Conservation (phyloP, 352 stramenopile genomes). For the Phytophthora megakarya region DNA sequence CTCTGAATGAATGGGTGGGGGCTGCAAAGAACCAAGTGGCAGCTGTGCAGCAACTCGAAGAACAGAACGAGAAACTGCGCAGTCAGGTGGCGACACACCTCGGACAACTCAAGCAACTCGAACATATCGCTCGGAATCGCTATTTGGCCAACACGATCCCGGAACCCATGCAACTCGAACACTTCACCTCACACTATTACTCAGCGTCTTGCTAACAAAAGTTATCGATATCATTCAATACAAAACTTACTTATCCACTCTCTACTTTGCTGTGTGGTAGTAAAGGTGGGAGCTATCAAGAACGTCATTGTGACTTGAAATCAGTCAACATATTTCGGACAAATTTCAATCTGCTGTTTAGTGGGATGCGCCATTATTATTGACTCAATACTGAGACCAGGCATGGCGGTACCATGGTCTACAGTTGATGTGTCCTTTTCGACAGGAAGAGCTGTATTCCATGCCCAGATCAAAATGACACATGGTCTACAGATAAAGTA, state of each 20-base stretch:
- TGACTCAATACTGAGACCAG: constrained; percentile 11
- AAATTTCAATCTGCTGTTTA: too few relatives aligned
- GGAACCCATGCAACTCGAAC: constrained; percentile 7
- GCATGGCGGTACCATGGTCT: neutral
- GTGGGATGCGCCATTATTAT: neutral
- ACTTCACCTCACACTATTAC: constrained; percentile 6
- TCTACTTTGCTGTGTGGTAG: neutral
- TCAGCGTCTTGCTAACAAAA: constrained; percentile 19
- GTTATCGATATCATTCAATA: neutral
- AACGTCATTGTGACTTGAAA: neutral
- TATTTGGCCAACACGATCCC: constrained; percentile 17
- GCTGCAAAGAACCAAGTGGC: constrained; percentile 22
- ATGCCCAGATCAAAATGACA: neutral
- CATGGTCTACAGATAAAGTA: neutral
- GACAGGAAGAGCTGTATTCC: neutral
- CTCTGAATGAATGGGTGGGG: constrained; percentile 14
- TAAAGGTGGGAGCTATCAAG: too few relatives aligned
- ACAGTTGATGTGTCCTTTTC: constrained; percentile 2
- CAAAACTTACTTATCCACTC: constrained; percentile 4
- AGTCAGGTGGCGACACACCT: constrained; percentile 31
- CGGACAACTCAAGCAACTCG: constrained; percentile 33
- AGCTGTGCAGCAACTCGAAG: constrained; percentile 30
- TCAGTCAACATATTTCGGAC: neutral
- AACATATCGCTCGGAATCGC: constrained; percentile 19
- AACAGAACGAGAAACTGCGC: constrained; percentile 50